These are phyloP conservation scores for Flaveria bidentis DNA, from an alignment of 129 eudicot species.

Conservation along the genomic window DNA sequence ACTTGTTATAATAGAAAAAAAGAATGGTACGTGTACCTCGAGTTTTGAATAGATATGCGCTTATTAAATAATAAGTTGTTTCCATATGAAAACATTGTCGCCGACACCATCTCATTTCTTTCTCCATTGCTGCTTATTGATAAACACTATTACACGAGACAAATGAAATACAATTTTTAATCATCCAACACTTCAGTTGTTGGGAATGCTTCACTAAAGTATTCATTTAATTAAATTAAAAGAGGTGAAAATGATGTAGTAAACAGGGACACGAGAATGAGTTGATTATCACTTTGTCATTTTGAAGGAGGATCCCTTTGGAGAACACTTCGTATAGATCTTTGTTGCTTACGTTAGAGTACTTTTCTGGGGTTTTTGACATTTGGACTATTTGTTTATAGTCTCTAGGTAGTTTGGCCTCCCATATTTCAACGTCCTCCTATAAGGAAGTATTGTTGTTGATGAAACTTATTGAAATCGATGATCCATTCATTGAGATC, in stretches of 20 bases:
- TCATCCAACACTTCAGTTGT: not conserved
- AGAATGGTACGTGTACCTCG: not conserved
- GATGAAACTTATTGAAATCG: too few relatives aligned
- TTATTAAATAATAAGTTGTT: not conserved
- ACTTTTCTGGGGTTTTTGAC: not conserved
- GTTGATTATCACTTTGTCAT: not conserved
- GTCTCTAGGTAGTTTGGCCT: not conserved
- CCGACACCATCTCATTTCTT: not conserved
- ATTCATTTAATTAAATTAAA: not conserved
- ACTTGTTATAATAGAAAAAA: too few relatives aligned
- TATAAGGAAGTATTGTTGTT: not conserved
- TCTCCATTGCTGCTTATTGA: not conserved
- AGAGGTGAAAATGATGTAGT: not conserved
- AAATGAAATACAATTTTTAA: not conserved
- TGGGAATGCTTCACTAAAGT: not conserved
- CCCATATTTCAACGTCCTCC: conserved; percentile 13
- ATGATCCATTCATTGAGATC: too few relatives aligned
- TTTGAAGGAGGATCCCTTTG: not conserved
- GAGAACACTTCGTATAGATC: not conserved
- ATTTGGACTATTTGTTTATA: not conserved
- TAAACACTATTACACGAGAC: not conserved
- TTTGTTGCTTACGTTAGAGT: not conserved
- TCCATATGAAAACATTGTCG: not conserved
- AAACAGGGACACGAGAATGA: not conserved
- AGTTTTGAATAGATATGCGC: not conserved